Evolutionary conservation across 495 filamentous ascomycete genomes (phyloP).

Genomic region (Podospora pseudocomata): DNA sequence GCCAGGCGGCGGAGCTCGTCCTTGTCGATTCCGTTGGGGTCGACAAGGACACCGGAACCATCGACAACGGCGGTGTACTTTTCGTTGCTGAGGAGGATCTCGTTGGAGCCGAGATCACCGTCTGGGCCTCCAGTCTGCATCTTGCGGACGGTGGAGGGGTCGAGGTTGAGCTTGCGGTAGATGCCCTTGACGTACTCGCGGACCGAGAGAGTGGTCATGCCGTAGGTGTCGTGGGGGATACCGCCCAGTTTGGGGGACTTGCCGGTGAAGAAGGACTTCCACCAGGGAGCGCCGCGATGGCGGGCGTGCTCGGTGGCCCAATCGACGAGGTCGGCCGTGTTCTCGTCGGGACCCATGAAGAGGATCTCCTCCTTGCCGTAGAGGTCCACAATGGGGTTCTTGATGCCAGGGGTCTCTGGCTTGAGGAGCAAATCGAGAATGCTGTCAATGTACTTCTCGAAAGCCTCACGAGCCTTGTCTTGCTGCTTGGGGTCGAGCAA

Average conservation of each 20-base stretch:
- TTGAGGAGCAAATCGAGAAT: conserved; percentile 92
- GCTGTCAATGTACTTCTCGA: conserved; percentile 99
- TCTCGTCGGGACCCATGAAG: conserved; percentile 98
- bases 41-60: conserved; percentile 89
- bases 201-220: conserved; percentile 97
- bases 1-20: conserved; percentile 81
- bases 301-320: conserved; percentile 97
- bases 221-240: conserved; percentile 92
- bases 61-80: conserved; percentile 92
- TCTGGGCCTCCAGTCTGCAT: conserved; percentile 97
- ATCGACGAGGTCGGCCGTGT: conserved; percentile 93
- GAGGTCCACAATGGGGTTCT: conserved; percentile 95
- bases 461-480: conserved; percentile 84
- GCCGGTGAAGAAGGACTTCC: conserved; percentile 99
- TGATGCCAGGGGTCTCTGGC: conserved; percentile 90
- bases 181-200: conserved; percentile 94
- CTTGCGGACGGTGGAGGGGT: conserved; percentile 78
- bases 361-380: conserved; percentile 92
- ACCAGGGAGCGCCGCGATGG: conserved; percentile 86
- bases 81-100: conserved; percentile 93
- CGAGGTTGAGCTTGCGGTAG: conserved; percentile 88
- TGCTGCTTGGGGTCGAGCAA: conserved; percentile 91
- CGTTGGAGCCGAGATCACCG: conserved; percentile 94
- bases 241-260: conserved; percentile 94
- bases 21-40: conserved; percentile 83